phyloP scores from a whole-genome alignment of 163 green algal genomes.

The Volvox carteri region DNA sequence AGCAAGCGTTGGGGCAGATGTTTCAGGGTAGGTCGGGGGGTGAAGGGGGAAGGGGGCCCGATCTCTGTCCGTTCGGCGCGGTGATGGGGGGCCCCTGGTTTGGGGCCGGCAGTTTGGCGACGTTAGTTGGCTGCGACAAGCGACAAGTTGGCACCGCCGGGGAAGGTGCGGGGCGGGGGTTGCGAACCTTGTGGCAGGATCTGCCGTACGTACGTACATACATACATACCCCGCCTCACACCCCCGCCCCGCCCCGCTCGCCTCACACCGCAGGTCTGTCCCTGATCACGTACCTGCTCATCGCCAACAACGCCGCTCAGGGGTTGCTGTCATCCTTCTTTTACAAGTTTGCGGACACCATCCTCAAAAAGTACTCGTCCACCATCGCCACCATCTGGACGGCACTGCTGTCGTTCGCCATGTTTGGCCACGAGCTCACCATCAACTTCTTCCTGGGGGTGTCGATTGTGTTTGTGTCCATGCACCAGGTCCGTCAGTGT shows the following conservation, averaged over 20 bases:
- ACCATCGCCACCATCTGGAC: constrained; percentile 98
- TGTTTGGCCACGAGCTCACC: constrained; percentile 94
- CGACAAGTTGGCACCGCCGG: too few relatives aligned
- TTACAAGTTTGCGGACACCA: constrained; percentile 90
- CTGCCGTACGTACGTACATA: too few relatives aligned
- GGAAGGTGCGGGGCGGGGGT: too few relatives aligned
- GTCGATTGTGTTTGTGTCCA: constrained; percentile 97
- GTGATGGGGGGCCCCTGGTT: too few relatives aligned
- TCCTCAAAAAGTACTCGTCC: constrained; percentile 95
- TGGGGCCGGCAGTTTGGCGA: too few relatives aligned
- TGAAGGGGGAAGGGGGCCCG: not conserved
- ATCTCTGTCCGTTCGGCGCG: too few relatives aligned
- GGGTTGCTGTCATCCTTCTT: constrained; percentile 93
- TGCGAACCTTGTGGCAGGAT: too few relatives aligned
- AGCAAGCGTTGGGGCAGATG: constrained; percentile 64
- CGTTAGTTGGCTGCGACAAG: too few relatives aligned
- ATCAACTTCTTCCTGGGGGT: constrained; percentile 96
- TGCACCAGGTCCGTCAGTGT: constrained; percentile 85
- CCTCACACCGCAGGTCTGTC: constrained; percentile 30
- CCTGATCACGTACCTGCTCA: constrained; percentile 85
- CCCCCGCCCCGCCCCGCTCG: too few relatives aligned
- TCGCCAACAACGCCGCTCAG: constrained; percentile 93
- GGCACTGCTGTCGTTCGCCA: constrained; percentile 85
- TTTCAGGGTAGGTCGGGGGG: constrained; percentile 69
- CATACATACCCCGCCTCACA: too few relatives aligned